Evolutionary conservation across 345 rosid species (phyloP), one percentile per base, ranked within the genome.

Genomic region (Cardamine resedifolia): DNA sequence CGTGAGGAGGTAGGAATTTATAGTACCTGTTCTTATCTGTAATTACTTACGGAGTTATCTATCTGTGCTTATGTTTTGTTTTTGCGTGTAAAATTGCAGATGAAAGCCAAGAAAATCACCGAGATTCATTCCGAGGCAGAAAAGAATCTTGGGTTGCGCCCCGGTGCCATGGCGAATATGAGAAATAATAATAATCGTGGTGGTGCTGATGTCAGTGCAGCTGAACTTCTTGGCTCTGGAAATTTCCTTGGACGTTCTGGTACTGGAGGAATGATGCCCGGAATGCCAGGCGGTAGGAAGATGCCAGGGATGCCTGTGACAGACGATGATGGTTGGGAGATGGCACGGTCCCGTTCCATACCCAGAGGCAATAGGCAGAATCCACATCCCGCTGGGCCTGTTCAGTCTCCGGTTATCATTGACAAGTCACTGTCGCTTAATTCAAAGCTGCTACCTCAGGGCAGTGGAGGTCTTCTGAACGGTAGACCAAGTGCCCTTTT

Each of bases 201-300:
- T 49, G 64, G 44, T 64, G 64, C 47, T 1, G 75, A 49, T 67
- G 27, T 58, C 14, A 15, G 43, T 62, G 49, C 41, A 41, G 30
- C 75, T 24, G 75, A 64, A 6, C 11, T 85, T 59, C 85, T 85
- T 68, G 96, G 91, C 41, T 36, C 83, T 31, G 76, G 76, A 56
- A 89, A 85, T 74, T 76, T 85, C 59, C 86, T 87, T 20, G 78
- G 77, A 44, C 86, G 96, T 51, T 93, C 96, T 58, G 98, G 97
- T 45, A 38, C 84, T 4, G 97, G 98, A 12, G 97, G 96, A n/a
- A 82, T 94, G 98, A 94, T 94, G 97, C 97, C 98, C 36, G 96
- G 96, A 51, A 89, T 89, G 97, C 98, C 96, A 6, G 95, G 97
- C 49, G 65, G 81, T 60, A 88, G 97, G 79, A 89, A 85, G 84